Conservation (phyloP, 352 stramenopile species). For the Aphanomyces euteiches region DNA sequence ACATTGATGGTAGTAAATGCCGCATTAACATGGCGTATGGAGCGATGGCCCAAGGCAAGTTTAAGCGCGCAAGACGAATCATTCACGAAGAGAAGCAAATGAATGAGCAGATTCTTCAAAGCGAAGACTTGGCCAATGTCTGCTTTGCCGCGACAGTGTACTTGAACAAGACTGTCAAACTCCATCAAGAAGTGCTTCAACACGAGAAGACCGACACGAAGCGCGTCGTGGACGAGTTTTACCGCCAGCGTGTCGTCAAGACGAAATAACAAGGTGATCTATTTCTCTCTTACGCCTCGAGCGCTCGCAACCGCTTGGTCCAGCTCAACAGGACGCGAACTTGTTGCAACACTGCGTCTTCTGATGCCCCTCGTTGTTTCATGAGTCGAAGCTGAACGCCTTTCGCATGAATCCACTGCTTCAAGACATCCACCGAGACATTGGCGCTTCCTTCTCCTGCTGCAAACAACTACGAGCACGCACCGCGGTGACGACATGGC, state of each 20-base stretch:
- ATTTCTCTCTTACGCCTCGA: background rate
- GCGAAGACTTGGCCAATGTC: conserved; percentile 54
- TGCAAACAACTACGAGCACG: background rate
- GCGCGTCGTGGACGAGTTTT: conserved; percentile 68
- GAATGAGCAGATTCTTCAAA: conserved; percentile 38
- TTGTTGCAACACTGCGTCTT: conserved; percentile 6
- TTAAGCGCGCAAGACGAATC: conserved; percentile 52
- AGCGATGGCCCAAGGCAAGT: conserved; percentile 62
- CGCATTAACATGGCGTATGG: conserved; percentile 79
- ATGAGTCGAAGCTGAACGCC: background rate
- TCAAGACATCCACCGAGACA: background rate
- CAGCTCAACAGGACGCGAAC: conserved; percentile 8
- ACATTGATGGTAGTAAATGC: conserved; percentile 48
- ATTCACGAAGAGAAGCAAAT: conserved; percentile 40
- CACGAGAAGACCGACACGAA: conserved; percentile 32
- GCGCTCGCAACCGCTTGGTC: background rate
- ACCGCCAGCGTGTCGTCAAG: conserved; percentile 65
- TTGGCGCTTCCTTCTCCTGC: background rate
- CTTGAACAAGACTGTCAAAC: conserved; percentile 54
- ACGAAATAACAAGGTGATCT: background rate
- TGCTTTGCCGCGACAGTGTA: conserved; percentile 63
- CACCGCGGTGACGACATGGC: background rate
- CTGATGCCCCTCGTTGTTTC: conserved; percentile 7
- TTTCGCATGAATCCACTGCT: conserved; percentile 17
- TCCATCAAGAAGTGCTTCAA: conserved; percentile 54